Evolutionary conservation across 345 rosid species (phyloP), one percentile per base, ranked within the genome.

Genomic region (Dovyalis caffra): DNA sequence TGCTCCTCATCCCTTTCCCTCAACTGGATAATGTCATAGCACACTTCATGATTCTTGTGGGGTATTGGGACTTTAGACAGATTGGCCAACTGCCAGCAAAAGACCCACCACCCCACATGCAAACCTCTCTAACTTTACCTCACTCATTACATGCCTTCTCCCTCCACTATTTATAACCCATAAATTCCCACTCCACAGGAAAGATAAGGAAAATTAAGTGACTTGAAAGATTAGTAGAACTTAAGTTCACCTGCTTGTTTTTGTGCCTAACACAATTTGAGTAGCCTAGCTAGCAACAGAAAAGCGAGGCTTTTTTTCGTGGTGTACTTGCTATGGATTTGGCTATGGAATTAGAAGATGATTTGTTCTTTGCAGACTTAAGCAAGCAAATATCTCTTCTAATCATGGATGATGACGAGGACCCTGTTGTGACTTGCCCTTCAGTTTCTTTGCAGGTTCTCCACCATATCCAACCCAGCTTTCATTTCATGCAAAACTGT

Each of bases 311-410:
- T n/a, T 15, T 8, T 70, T 58, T 16, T 43, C 25, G 28, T 11
- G 35, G 38, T 49, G 35, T 14, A 16, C 49, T 66, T 60, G 34
- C 38, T 37, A 82, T 83, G 87, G 87, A 84, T 77, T 81, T 81
- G 58, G 80, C 90, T 57, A 79, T 87, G 86, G 98, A 92, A 75
- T 78, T 90, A 43, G 99, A 95, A 83, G 99, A 95, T 87, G 99
- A 92, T 79, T 64, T 89, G 82, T 86, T 84, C 79, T 95, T 91
- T 77, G 97, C 97, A 70, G 97, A 95, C 85, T 83, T 95, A 40
- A 92, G 94, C 91, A 91, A 81, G 88, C 97, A 83, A 77, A 91
- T 95, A 77, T 91, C 97, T 78, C 95, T 95, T 70, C 93, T 95
- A 25, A 92, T 95, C 83, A 92, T 87, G 95, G n/a, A n/a, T n/a